Percentiles rank a stretch among this genome's conserved stretches.
Evolutionary conservation across 768 basidiomycete genomes (phyloP).

Genomic region (Suillus paluster): DNA sequence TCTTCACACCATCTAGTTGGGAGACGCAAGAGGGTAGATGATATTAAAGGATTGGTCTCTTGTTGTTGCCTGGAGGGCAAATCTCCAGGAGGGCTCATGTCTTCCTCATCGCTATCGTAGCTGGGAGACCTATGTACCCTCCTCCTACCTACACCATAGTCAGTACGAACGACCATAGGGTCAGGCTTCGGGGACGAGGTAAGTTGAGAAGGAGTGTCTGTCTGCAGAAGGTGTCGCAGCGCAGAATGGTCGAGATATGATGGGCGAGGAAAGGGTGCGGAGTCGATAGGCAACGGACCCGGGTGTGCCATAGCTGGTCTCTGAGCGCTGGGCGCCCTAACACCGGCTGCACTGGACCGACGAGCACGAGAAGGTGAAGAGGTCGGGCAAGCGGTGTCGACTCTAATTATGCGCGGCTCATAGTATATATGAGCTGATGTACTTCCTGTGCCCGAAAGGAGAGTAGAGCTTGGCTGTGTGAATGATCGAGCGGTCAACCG

Average conservation of each 20-base stretch:
- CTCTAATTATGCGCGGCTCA: slow-evolving; percentile 75
- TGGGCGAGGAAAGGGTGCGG: slow-evolving; percentile 61
- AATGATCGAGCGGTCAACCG: slow-evolving; percentile 51
- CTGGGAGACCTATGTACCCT: slow-evolving; percentile 42
- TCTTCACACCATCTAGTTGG: slow-evolving; percentile 84
- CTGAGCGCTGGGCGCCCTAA: slow-evolving; percentile 25
- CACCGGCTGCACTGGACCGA: slow-evolving; percentile 45
- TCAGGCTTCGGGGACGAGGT: slow-evolving; percentile 46
- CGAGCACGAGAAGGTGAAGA: slow-evolving; percentile 52
- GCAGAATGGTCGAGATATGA: slow-evolving; percentile 79
- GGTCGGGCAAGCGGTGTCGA: slow-evolving; percentile 50
- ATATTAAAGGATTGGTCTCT: slow-evolving; percentile 20
- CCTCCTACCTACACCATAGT: slow-evolving; percentile 21
- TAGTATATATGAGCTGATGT: slow-evolving; percentile 39
- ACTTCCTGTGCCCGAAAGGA: slow-evolving; percentile 35
- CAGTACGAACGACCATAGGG: slow-evolving; percentile 20
- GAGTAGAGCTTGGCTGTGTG: slow-evolving; percentile 35
- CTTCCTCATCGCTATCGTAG: slow-evolving; percentile 73
- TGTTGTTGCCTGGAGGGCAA: slow-evolving; percentile 31
- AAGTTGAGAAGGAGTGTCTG: slow-evolving; percentile 44
- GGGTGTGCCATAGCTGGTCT: slow-evolving; percentile 32
- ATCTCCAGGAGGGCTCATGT: slow-evolving; percentile 54
- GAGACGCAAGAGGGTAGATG: slow-evolving; percentile 53
- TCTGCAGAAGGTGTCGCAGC: slow-evolving; percentile 69
- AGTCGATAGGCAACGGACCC: slow-evolving; percentile 29